Evolutionary conservation across 2,329 filamentous ascomycete genomes (phyloP).

Genomic region (Exophiala alcalophila): DNA sequence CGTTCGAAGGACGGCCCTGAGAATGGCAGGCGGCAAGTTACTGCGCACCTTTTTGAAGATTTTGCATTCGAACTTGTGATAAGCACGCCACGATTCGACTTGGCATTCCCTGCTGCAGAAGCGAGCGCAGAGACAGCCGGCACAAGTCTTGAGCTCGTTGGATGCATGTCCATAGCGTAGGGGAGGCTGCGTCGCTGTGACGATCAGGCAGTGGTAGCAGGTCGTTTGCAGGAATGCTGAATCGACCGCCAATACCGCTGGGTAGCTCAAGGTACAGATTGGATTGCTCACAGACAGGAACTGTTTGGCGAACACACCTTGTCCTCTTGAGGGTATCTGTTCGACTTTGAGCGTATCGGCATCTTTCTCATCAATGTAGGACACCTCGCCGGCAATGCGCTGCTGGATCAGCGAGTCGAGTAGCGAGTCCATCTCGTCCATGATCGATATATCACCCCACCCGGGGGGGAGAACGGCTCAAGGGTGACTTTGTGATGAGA

Average conservation of each 20-base stretch:
- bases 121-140: constrained; percentile 55
- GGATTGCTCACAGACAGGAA: constrained; percentile 12
- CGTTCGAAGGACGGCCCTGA: constrained; percentile 55
- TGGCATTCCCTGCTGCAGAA: constrained; percentile 64
- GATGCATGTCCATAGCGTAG: constrained; percentile 15
- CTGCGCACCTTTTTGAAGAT: constrained; percentile 48
- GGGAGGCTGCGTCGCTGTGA: constrained; percentile 16
- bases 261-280: constrained; percentile 10
- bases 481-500: no score
- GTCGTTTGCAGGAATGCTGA: constrained; percentile 13
- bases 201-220: constrained; percentile 19
- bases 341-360: constrained; percentile 8
- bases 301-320: constrained; percentile 13
- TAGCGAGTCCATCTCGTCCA: constrained; percentile 5
- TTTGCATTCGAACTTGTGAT: constrained; percentile 60
- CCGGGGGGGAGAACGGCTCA: no score
- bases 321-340: constrained; percentile 9
- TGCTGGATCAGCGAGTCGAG: constrained; percentile 12
- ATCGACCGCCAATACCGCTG: constrained; percentile 17
- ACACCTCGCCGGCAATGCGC: constrained; percentile 7
- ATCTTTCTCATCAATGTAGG: constrained; percentile 9
- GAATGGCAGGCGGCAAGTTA: constrained; percentile 52
- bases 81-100: constrained; percentile 55
- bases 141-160: constrained; percentile 50
- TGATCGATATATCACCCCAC: no score